These are phyloP conservation scores for Micromonas commoda DNA, from an alignment of 139 green algal species.

Conservation along the genomic window DNA sequence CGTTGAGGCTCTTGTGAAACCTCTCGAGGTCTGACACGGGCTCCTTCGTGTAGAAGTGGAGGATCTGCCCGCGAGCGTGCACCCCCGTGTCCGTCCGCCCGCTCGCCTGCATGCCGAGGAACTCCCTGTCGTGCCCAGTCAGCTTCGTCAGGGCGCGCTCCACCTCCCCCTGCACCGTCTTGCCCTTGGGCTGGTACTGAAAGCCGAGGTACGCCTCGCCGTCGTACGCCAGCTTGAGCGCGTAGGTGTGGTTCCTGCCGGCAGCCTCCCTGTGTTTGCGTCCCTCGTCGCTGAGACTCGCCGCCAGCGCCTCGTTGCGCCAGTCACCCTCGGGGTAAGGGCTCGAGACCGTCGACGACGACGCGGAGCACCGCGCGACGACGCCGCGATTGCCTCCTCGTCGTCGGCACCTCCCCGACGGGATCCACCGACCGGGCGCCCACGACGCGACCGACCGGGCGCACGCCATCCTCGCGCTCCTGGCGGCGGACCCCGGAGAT, in stretches of 20 bases:
- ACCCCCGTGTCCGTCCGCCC: slow-evolving; percentile 75
- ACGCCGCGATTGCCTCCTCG: background rate
- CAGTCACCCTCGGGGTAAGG: background rate
- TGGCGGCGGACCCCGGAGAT: no score
- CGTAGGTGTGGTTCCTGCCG: slow-evolving; percentile 36
- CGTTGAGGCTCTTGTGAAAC: slow-evolving; percentile 40
- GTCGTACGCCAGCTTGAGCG: slow-evolving; percentile 52
- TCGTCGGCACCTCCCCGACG: background rate
- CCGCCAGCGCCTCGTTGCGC: background rate
- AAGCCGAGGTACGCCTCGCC: slow-evolving; percentile 53
- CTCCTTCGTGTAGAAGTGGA: slow-evolving; percentile 46
- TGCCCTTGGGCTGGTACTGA: slow-evolving; percentile 46
- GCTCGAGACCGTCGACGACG: background rate
- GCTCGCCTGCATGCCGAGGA: slow-evolving; percentile 50
- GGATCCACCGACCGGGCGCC: background rate
- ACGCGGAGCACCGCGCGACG: background rate
- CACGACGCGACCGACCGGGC: background rate
- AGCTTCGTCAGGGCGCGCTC: slow-evolving; percentile 46
- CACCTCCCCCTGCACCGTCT: slow-evolving; percentile 49
- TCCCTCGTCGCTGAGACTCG: background rate
- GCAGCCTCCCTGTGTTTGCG: background rate
- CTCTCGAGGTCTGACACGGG: slow-evolving; percentile 7
- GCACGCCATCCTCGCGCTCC: background rate
- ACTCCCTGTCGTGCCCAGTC: slow-evolving; percentile 31
- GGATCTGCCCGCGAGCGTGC: slow-evolving; percentile 65